A percentile compares a stretch with the other conserved stretches of the same genome.
phyloP scores from a whole-genome alignment of 83 land plant species.

The Picea abies region DNA sequence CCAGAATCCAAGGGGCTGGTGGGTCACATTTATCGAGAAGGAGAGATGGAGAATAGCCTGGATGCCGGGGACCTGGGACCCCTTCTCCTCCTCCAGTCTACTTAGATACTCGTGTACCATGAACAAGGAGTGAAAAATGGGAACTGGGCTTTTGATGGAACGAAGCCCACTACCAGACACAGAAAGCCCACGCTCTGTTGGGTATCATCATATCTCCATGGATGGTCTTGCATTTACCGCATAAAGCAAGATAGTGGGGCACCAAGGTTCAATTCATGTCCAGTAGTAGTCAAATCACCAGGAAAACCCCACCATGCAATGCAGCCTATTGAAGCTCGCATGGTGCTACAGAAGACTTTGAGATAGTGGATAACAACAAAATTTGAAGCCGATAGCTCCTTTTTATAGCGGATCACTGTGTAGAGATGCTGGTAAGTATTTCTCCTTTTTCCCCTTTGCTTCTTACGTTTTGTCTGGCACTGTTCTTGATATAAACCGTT shows the following conservation, averaged over 20 bases:
- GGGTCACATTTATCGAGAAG: conserved; percentile 8
- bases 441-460: too few relatives aligned
- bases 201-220: not conserved
- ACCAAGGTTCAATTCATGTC: not conserved
- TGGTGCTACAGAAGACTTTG: not conserved
- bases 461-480: too few relatives aligned
- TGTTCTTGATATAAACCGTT: too few relatives aligned
- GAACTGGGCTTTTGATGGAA: not conserved
- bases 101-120: conserved; percentile 4
- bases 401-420: too few relatives aligned
- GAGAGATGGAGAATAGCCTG: not conserved
- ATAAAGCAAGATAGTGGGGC: not conserved
- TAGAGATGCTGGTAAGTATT: too few relatives aligned
- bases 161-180: conserved; percentile 1
- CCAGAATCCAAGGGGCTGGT: conserved; percentile 10
- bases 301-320: too few relatives aligned
- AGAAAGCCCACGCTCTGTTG: not conserved
- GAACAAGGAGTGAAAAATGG: not conserved
- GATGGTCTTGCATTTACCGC: not conserved
- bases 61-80: not conserved
- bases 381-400: not conserved
- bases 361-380: not conserved
- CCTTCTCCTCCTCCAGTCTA: conserved; percentile 5
- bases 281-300: too few relatives aligned
- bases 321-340: too few relatives aligned